These are phyloP conservation scores for Psidium guajava DNA, from an alignment of 345 rosid species.

Conservation along the genomic window DNA sequence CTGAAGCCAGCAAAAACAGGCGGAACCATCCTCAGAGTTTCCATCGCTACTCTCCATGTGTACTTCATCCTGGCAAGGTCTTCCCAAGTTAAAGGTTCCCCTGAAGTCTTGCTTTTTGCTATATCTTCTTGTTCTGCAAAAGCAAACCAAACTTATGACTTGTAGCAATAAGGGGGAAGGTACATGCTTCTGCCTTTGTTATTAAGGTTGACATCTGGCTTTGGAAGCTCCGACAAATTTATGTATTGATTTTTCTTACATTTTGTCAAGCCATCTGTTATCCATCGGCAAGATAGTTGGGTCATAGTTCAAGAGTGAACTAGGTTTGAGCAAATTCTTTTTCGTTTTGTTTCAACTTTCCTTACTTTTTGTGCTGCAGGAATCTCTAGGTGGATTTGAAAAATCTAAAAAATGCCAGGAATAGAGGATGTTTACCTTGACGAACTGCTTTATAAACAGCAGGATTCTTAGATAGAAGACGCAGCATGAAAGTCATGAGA, in stretches of 20 bases:
- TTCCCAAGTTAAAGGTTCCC: constrained; percentile 21
- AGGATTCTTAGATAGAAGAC: constrained; percentile 30
- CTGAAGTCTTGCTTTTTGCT: background rate
- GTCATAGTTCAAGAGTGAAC: background rate
- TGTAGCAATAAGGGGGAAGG: background rate
- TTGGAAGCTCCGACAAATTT: background rate
- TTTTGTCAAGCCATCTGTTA: background rate
- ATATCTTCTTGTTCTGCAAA: constrained; percentile 31
- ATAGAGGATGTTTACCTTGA: constrained; percentile 18
- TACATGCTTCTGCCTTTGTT: too few relatives aligned
- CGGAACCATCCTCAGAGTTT: constrained; percentile 19
- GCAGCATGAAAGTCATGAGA: constrained; percentile 34
- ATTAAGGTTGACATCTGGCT: background rate
- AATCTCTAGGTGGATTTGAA: background rate
- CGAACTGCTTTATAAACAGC: constrained; percentile 26
- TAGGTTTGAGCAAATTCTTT: background rate
- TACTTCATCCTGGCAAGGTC: constrained; percentile 23
- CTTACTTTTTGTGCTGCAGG: background rate
- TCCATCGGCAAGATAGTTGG: background rate
- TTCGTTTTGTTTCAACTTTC: background rate
- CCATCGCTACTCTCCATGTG: constrained; percentile 35
- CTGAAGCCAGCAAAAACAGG: constrained; percentile 3
- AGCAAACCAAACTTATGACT: background rate
- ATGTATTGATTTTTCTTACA: background rate
- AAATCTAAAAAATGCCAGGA: background rate